Conservation (phyloP, 2,329 filamentous ascomycete genomes). For the Aurifilum marmelostoma region DNA sequence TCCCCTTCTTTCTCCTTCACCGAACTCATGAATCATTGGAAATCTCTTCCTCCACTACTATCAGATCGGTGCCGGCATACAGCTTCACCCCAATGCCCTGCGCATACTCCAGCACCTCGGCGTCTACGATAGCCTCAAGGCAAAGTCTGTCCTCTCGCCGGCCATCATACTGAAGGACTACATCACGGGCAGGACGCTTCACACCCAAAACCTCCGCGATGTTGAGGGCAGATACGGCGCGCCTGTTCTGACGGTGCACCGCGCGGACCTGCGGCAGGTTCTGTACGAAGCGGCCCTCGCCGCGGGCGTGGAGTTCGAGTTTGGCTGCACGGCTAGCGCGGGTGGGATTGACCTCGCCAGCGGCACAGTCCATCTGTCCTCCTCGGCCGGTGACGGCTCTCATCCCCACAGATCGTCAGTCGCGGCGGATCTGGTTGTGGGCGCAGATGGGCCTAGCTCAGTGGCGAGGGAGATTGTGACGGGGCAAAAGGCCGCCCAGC, state of each 20-base stretch:
- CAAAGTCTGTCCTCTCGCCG: conserved; percentile 26
- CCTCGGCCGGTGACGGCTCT: conserved; percentile 29
- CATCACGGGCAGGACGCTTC: conserved; percentile 30
- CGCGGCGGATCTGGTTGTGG: conserved; percentile 32
- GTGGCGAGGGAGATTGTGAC: conserved; percentile 27
- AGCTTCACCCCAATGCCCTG: conserved; percentile 33
- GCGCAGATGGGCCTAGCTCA: conserved; percentile 36
- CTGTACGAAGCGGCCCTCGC: conserved; percentile 32
- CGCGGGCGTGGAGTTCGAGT: conserved; percentile 28
- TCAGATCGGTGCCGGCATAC: conserved; percentile 31
- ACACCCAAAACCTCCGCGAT: conserved; percentile 30
- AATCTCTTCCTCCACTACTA: no score
- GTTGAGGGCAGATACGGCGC: conserved; percentile 27
- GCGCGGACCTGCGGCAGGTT: conserved; percentile 30
- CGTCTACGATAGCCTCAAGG: conserved; percentile 30
- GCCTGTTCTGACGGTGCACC: conserved; percentile 32
- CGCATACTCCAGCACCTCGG: conserved; percentile 31
- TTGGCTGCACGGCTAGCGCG: conserved; percentile 28
- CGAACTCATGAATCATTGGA: no score
- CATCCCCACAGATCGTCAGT: conserved; percentile 20
- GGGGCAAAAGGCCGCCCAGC: conserved; percentile 26
- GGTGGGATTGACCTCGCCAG: conserved; percentile 25
- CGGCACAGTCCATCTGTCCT: conserved; percentile 18
- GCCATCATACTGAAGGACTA: conserved; percentile 32
- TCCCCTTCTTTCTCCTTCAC: no score